Evolutionary conservation across 106 monocot species (phyloP).

Genomic region (Platanthera guangdongensis): DNA sequence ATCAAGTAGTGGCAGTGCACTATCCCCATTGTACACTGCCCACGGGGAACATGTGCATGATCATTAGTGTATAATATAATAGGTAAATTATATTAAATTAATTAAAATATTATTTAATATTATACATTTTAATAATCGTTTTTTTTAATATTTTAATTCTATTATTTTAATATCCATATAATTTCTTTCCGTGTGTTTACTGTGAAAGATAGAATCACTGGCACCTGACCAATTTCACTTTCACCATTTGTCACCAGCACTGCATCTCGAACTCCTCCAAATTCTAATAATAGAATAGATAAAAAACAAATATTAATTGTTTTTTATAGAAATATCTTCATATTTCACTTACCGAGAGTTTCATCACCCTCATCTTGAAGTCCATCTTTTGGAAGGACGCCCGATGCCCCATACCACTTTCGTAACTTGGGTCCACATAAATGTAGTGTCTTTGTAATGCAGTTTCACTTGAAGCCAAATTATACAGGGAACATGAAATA

Average conservation of each 20-base stretch:
- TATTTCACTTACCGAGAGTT: conserved; percentile 18
- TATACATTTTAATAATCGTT: too few species aligned
- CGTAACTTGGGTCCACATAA: conserved; percentile 93
- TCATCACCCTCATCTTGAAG: conserved; percentile 36
- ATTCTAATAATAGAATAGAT: conserved; percentile 21
- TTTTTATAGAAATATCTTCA: background rate
- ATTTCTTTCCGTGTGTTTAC: too few species aligned
- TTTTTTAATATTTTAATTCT: too few species aligned
- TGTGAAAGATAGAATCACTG: background rate
- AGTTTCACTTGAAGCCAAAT: background rate
- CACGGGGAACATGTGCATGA: too few species aligned
- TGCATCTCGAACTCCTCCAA: conserved; percentile 59
- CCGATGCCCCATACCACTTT: conserved; percentile 95
- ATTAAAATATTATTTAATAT: too few species aligned
- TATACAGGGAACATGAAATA: background rate
- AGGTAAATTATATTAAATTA: too few species aligned
- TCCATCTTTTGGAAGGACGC: conserved; percentile 63
- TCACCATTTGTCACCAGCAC: conserved; percentile 90
- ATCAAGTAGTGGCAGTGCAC: too few species aligned
- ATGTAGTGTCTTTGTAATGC: background rate
- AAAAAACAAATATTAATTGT: background rate
- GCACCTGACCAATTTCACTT: conserved; percentile 90
- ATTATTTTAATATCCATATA: too few species aligned
- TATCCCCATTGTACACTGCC: too few species aligned
- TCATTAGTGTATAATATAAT: too few species aligned